Evolutionary conservation across 139 green algal genomes (phyloP).

Genomic region (Astrephomene gubernaculifera): DNA sequence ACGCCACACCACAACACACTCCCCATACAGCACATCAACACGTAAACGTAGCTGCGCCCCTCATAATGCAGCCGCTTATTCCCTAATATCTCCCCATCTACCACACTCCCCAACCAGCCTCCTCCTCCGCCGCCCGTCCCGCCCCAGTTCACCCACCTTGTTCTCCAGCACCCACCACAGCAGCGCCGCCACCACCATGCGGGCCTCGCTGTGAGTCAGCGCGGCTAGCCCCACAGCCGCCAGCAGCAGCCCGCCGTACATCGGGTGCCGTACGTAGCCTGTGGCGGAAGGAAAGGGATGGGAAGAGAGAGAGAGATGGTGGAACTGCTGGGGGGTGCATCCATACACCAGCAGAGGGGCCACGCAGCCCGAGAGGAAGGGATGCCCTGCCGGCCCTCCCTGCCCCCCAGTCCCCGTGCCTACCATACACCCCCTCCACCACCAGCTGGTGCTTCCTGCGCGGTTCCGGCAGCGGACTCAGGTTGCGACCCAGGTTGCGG

Average conservation of each 20-base stretch:
- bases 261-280: slow-evolving; percentile 58
- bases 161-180: slow-evolving; percentile 56
- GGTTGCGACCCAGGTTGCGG: slow-evolving; percentile 56
- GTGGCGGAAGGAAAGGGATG: background rate
- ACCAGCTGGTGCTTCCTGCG: slow-evolving; percentile 57
- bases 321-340: background rate
- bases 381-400: background rate
- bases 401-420: background rate
- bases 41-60: background rate
- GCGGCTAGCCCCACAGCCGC: slow-evolving; percentile 44
- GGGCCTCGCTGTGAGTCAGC: slow-evolving; percentile 53
- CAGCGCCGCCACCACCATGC: slow-evolving; percentile 50
- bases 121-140: background rate
- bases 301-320: background rate
- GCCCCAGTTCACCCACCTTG: slow-evolving; percentile 42
- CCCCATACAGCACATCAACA: background rate
- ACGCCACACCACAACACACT: background rate
- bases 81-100: too few species aligned
- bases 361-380: background rate
- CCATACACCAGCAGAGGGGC: background rate
- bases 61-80: too few species aligned
- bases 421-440: slow-evolving; percentile 52
- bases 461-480: slow-evolving; percentile 66
- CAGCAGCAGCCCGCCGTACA: slow-evolving; percentile 66
- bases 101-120: too few species aligned